Base-by-base conservation (phyloP, 2,329 filamentous ascomycete genomes). In the Fusarium compactum region DNA sequence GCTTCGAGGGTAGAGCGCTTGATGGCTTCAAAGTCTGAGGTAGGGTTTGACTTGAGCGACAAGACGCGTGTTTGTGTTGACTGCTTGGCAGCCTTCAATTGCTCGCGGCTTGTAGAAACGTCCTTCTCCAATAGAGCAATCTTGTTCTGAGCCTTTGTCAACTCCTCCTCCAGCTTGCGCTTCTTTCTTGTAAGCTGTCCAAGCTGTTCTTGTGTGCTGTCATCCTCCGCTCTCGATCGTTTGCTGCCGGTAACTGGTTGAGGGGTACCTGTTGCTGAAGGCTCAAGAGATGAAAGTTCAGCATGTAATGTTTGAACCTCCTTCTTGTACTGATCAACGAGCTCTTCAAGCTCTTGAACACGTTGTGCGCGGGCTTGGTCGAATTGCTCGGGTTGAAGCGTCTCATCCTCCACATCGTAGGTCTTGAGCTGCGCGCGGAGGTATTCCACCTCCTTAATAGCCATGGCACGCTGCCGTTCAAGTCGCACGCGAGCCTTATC, bases 401-500 rank as follows among this genome's bases (percentile, higher is more conserved):
- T 95, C 56, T 90, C 89, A 75, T 98, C 95, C 79, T 99, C 96
- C 1, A 89, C 88, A 75, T 98, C 93, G 65, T 97, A 92, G 0
- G 92, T 91, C 81, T 95, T 95, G 58, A 98, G 86, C 79, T 99
- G 96, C 1, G 94, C 95, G 24, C 96, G 92, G 9, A 99, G 86
- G 78, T 97, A 97, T 72, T 98, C 95, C 1, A 96, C 93, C 78
- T 99, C 97, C 77, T 98, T 98, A 25, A 94, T 86, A 0, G 95
- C 94, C 10, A 99, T 86, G 1, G 87, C 89, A 62, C 93, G 92
- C 78, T 98, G 95, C 62, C 96, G 87, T 74, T 99, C 95, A 0
- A 98, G 83, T 32, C 96, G 89, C 56, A 92, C 83, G 45, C 90
- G 90, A 2, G 88, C 86, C 80, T 94, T 92, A 75, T 93, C 92